These are phyloP conservation scores for Diplodia sapinea DNA, from an alignment of 2,329 filamentous ascomycete genomes.

Conservation along the genomic window DNA sequence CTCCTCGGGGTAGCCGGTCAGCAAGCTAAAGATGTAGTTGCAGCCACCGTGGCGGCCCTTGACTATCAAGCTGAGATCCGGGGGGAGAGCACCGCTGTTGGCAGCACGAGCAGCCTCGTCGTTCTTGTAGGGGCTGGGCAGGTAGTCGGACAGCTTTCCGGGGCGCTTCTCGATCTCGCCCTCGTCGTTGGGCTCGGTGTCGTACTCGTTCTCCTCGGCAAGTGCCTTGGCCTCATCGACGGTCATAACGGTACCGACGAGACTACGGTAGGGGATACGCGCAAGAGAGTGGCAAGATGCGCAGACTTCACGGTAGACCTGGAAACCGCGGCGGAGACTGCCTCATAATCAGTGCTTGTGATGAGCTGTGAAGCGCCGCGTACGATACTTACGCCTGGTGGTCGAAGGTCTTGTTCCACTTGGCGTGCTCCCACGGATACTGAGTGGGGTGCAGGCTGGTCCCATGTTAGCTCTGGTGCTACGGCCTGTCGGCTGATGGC, in stretches of 20 bases:
- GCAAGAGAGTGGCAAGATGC: slow-evolving; percentile 95
- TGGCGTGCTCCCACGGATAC: slow-evolving; percentile 95
- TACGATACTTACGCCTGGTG: slow-evolving; percentile 80
- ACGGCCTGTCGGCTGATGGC: slow-evolving; percentile 21
- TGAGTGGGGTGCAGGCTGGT: slow-evolving; percentile 83
- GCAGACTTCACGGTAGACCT: slow-evolving; percentile 99
- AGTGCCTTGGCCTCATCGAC: slow-evolving; percentile 97
- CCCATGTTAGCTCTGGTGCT: slow-evolving; percentile 17
- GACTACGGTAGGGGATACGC: slow-evolving; percentile 89
- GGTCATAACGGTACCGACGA: slow-evolving; percentile 91
- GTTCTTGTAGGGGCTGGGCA: slow-evolving; percentile 96
- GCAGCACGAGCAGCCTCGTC: slow-evolving; percentile 96
- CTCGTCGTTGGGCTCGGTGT: slow-evolving; percentile 96
- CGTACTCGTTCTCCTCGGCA: slow-evolving; percentile 98
- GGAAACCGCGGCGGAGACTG: slow-evolving; percentile 97
- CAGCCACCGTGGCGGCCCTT: slow-evolving; percentile 98
- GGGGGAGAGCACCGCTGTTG: slow-evolving; percentile 97
- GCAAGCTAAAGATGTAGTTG: slow-evolving; percentile 96
- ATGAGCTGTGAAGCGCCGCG: slow-evolving; percentile 6
- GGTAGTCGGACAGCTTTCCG: slow-evolving; percentile 97
- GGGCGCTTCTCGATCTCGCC: slow-evolving; percentile 98
- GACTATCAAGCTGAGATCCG: slow-evolving; percentile 95
- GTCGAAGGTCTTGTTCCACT: slow-evolving; percentile 95
- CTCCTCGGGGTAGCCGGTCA: slow-evolving; percentile 98
- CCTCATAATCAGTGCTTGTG: slow-evolving; percentile 10